phyloP scores from a whole-genome alignment of 345 rosid genomes.

The Carallia brachiata region DNA sequence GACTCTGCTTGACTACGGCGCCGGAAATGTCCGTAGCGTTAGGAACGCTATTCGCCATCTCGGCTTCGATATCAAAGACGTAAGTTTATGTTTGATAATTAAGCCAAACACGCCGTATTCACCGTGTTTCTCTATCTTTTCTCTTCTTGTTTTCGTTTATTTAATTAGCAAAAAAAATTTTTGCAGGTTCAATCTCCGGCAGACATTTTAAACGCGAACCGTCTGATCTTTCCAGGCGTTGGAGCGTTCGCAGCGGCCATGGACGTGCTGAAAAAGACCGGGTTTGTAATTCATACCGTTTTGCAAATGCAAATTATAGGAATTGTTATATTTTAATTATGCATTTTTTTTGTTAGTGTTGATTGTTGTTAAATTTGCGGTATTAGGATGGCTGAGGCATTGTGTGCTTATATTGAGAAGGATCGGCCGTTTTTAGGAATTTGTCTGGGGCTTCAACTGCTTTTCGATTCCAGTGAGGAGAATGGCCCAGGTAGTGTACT shows the following conservation, averaged over 20 bases:
- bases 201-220: constrained; percentile 70
- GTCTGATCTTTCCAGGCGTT: constrained; percentile 87
- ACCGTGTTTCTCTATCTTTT: neutral
- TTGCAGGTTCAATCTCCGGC: constrained; percentile 72
- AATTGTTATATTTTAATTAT: neutral
- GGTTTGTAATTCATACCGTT: constrained; percentile 34
- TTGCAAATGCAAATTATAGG: neutral
- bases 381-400: constrained; percentile 82
- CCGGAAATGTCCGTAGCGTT: constrained; percentile 87
- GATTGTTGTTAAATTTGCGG: neutral
- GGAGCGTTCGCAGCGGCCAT: constrained; percentile 95
- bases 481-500: constrained; percentile 71
- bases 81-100: constrained; percentile 6
- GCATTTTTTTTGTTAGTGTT: neutral
- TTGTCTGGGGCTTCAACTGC: constrained; percentile 93
- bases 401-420: constrained; percentile 64
- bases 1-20: constrained; percentile 93
- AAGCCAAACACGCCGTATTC: too few relatives aligned
- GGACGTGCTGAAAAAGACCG: constrained; percentile 78
- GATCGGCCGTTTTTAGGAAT: constrained; percentile 97
- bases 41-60: constrained; percentile 79
- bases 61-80: constrained; percentile 79
- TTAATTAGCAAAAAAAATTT: neutral
- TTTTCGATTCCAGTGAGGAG: constrained; percentile 87
- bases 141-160: neutral